These are phyloP conservation scores for Starmera caribaea DNA, from an alignment of 805 yeast species.

Conservation along the genomic window DNA sequence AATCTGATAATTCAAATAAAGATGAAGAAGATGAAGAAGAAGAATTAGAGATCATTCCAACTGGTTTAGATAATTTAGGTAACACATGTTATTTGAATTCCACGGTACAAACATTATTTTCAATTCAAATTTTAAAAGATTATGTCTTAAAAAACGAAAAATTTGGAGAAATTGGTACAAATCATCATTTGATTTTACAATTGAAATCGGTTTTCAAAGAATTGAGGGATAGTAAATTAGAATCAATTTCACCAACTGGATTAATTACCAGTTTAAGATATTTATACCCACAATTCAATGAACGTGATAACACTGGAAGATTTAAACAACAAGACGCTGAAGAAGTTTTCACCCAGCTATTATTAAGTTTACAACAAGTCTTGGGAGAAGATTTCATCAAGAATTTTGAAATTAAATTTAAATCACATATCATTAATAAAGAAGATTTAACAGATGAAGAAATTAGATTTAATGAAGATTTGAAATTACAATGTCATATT, in stretches of 20 bases:
- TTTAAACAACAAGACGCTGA: slow-evolving; percentile 98
- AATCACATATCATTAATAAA: slow-evolving; percentile 51
- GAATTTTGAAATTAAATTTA: slow-evolving; percentile 57
- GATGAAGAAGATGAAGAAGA: slow-evolving; percentile 44
- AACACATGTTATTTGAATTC: slow-evolving; percentile 95
- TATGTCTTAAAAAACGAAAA: slow-evolving; percentile 41
- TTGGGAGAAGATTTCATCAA: slow-evolving; percentile 41
- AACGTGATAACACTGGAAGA: slow-evolving; percentile 57
- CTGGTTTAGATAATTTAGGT: slow-evolving; percentile 89
- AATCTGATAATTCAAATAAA: slow-evolving; percentile 52
- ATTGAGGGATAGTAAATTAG: slow-evolving; percentile 28
- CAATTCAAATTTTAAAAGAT: slow-evolving; percentile 63
- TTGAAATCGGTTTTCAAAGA: slow-evolving; percentile 33
- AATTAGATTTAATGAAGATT: slow-evolving; percentile 43
- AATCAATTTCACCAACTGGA: slow-evolving; percentile 56
- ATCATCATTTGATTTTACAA: slow-evolving; percentile 36
- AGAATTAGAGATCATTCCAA: slow-evolving; percentile 43
- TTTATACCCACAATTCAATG: slow-evolving; percentile 83
- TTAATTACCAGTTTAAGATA: slow-evolving; percentile 58
- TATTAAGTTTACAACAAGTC: slow-evolving; percentile 39
- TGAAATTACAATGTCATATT: slow-evolving; percentile 85
- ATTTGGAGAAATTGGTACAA: slow-evolving; percentile 24
- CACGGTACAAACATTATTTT: slow-evolving; percentile 77
- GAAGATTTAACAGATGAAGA: slow-evolving; percentile 42
- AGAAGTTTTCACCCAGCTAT: slow-evolving; percentile 80